Conservation (phyloP, 2,329 filamentous ascomycete species). For the Arachnomyces sp. region DNA sequence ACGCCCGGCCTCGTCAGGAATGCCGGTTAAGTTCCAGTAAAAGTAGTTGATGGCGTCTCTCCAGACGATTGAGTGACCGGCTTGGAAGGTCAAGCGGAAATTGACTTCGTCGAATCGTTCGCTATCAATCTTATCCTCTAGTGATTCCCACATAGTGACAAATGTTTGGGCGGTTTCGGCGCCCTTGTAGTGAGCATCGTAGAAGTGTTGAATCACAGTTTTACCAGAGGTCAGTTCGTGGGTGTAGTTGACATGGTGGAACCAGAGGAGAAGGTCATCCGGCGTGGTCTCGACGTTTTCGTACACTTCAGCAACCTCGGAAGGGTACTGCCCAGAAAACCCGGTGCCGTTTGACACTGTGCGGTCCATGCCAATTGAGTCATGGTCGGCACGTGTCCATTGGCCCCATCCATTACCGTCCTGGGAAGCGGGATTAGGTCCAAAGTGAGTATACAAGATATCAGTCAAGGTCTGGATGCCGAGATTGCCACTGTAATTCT, state of each 20-base stretch:
- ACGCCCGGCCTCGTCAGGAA: slow-evolving; percentile 49
- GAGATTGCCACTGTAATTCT: slow-evolving; percentile 63
- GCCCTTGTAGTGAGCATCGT: slow-evolving; percentile 55
- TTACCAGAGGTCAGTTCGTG: slow-evolving; percentile 55
- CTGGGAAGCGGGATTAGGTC: slow-evolving; percentile 59
- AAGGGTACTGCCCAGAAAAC: slow-evolving; percentile 58
- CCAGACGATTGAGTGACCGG: slow-evolving; percentile 64
- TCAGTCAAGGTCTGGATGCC: slow-evolving; percentile 63
- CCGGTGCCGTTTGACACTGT: slow-evolving; percentile 62
- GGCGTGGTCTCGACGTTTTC: slow-evolving; percentile 58
- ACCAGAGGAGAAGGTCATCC: slow-evolving; percentile 63
- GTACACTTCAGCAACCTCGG: slow-evolving; percentile 50
- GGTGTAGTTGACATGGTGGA: slow-evolving; percentile 65
- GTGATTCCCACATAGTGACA: slow-evolving; percentile 43
- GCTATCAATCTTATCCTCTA: slow-evolving; percentile 51
- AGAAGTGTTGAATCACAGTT: slow-evolving; percentile 62
- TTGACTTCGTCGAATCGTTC: slow-evolving; percentile 54
- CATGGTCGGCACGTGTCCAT: slow-evolving; percentile 59
- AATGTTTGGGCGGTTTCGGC: slow-evolving; percentile 56
- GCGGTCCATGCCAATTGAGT: slow-evolving; percentile 62
- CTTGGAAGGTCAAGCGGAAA: slow-evolving; percentile 56
- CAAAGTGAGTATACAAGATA: slow-evolving; percentile 60
- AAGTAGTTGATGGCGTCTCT: slow-evolving; percentile 60
- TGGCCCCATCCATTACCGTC: slow-evolving; percentile 64
- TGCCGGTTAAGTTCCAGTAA: slow-evolving; percentile 55